Conservation (phyloP, 306 rosid species). For the Quercus robur region DNA sequence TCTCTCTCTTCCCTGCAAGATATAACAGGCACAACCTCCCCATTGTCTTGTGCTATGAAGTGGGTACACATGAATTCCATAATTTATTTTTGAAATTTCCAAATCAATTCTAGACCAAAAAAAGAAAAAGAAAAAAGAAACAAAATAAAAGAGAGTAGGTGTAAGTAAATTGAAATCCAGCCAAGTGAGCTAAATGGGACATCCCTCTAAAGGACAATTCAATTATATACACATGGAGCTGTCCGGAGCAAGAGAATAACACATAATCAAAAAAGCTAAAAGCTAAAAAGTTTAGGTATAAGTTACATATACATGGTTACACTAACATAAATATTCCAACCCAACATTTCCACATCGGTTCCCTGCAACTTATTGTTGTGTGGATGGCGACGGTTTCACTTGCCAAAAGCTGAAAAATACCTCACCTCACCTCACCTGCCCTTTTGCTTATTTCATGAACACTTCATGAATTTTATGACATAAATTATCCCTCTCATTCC, state of each 20-base stretch:
- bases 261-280: neutral
- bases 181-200: conserved; percentile 15
- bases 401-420: conserved; percentile 20
- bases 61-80: neutral
- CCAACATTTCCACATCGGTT: conserved; percentile 42
- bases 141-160: neutral
- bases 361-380: conserved; percentile 51
- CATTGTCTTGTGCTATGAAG: neutral
- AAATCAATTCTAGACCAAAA: neutral
- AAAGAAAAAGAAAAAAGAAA: neutral
- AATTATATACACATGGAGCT: conserved; percentile 60
- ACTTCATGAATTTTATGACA: neutral
- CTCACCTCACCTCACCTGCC: neutral
- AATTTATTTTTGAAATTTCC: neutral
- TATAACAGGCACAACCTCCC: neutral
- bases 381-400: conserved; percentile 48
- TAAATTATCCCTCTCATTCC: neutral
- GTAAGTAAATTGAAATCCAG: conserved; percentile 26
- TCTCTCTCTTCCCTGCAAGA: neutral
- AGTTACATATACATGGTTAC: neutral
- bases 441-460: conserved; percentile 25
- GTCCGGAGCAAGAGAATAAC: conserved; percentile 30
- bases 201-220: conserved; percentile 35
- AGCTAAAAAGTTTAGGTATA: neutral
- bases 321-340: conserved; percentile 49